phyloP scores from a whole-genome alignment of 176 grass and related monocot species.

The Tuctoria greenei region DNA sequence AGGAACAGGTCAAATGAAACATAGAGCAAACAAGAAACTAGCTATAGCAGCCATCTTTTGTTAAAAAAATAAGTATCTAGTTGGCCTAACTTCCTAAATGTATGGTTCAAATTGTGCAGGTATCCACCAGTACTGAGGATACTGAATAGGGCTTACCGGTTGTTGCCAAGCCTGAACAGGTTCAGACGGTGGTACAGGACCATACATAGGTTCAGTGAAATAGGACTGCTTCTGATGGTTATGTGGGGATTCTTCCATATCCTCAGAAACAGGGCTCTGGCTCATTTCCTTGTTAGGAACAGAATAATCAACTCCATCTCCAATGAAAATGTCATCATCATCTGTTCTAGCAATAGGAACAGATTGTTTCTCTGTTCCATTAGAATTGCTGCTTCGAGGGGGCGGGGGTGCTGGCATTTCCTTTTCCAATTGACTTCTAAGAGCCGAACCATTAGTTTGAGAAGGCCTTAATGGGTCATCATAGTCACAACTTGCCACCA shows the following conservation, averaged over 20 bases:
- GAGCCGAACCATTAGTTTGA: constrained; percentile 48
- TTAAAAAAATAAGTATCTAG: not conserved
- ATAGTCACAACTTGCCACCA: constrained; percentile 47
- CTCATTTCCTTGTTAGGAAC: constrained; percentile 87
- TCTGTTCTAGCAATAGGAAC: constrained; percentile 53
- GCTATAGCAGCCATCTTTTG: constrained; percentile 1
- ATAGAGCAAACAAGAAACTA: not conserved
- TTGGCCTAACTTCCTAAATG: not conserved
- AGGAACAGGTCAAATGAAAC: constrained; percentile 15
- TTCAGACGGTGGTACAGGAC: constrained; percentile 77
- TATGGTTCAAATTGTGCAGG: constrained; percentile 3
- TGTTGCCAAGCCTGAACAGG: constrained; percentile 73
- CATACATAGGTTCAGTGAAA: constrained; percentile 90
- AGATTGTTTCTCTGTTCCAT: constrained; percentile 54
- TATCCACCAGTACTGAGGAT: not conserved
- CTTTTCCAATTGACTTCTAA: constrained; percentile 56
- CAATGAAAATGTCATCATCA: constrained; percentile 85
- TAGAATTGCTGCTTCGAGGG: constrained; percentile 46
- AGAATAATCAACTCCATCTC: constrained; percentile 82
- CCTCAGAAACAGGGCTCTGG: constrained; percentile 75
- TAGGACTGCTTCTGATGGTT: constrained; percentile 65
- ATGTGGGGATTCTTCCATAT: constrained; percentile 79
- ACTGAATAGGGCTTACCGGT: constrained; percentile 56
- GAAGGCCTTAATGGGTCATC: constrained; percentile 54
- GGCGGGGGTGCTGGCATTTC: constrained; percentile 56